Evolutionary conservation across 352 stramenopile species (phyloP).

Genomic region (Globisporangium camurandrum): DNA sequence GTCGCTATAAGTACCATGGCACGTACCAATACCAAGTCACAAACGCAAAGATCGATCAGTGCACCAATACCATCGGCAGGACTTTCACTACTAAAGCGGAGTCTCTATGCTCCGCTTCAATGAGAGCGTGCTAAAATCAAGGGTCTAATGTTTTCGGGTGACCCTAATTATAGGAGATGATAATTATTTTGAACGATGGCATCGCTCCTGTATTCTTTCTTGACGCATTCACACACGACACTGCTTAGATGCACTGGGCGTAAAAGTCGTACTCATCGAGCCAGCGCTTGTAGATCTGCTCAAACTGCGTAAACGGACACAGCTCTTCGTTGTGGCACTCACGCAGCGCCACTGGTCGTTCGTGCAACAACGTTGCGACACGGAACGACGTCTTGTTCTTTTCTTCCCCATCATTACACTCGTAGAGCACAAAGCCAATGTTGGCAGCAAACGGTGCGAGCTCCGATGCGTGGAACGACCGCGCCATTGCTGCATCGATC

Average conservation of each 20-base stretch:
- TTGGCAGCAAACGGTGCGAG: conserved; percentile 73
- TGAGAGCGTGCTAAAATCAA: too few relatives aligned
- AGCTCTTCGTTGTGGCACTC: conserved; percentile 33
- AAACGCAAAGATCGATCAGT: too few relatives aligned
- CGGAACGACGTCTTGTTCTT: conserved; percentile 14
- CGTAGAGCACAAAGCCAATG: conserved; percentile 77
- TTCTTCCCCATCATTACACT: conserved; percentile 22
- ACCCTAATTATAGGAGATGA: too few relatives aligned
- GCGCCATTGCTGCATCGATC: conserved; percentile 32
- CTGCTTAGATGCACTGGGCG: conserved; percentile 20
- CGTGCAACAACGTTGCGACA: conserved; percentile 60
- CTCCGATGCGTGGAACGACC: conserved; percentile 48
- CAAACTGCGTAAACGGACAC: conserved; percentile 49
- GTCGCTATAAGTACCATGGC: too few relatives aligned
- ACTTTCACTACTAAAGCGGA: too few relatives aligned
- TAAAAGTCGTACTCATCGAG: conserved; percentile 70
- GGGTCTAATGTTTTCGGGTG: too few relatives aligned
- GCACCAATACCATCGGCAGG: too few relatives aligned
- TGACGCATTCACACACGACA: too few relatives aligned
- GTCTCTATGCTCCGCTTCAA: too few relatives aligned
- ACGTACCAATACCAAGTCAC: too few relatives aligned
- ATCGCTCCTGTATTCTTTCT: too few relatives aligned
- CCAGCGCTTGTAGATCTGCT: conserved; percentile 51
- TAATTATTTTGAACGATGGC: too few relatives aligned
- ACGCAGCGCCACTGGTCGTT: conserved; percentile 46